A percentile compares a stretch with the other conserved stretches of the same genome.
These are phyloP conservation scores for Maudiozyma barnettii DNA, from an alignment of 805 yeast species.

Conservation along the genomic window DNA sequence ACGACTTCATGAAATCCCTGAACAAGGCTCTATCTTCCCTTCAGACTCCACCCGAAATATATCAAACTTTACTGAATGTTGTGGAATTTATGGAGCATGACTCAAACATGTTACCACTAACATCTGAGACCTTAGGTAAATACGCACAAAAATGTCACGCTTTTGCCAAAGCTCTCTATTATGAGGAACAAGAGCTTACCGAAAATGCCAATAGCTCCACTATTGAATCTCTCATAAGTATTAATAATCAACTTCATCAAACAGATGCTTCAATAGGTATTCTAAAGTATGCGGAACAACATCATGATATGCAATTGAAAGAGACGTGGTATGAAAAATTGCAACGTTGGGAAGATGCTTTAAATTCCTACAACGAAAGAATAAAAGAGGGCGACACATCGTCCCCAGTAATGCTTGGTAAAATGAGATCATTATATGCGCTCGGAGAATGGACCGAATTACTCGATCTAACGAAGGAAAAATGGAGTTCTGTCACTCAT, in stretches of 20 bases:
- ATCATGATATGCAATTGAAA: slow-evolving; percentile 80
- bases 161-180: slow-evolving; percentile 93
- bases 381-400: slow-evolving; percentile 48
- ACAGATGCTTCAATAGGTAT: slow-evolving; percentile 98
- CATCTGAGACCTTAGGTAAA: slow-evolving; percentile 80
- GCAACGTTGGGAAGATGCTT: slow-evolving; percentile 97
- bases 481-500: slow-evolving; percentile 68
- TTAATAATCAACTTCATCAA: slow-evolving; percentile 90
- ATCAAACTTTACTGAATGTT: slow-evolving; percentile 76
- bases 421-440: slow-evolving; percentile 95
- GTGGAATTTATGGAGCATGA: slow-evolving; percentile 98
- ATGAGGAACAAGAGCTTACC: slow-evolving; percentile 88
- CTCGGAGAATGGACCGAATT: slow-evolving; percentile 97
- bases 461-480: slow-evolving; percentile 72
- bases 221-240: slow-evolving; percentile 82
- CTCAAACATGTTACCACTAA: slow-evolving; percentile 85
- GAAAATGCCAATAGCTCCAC: slow-evolving; percentile 89
- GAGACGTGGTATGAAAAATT: slow-evolving; percentile 97
- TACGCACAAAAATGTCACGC: slow-evolving; percentile 95
- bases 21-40: slow-evolving; percentile 84
- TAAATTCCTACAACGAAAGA: slow-evolving; percentile 78
- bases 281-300: slow-evolving; percentile 84
- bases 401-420: slow-evolving; percentile 90
- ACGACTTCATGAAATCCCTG: slow-evolving; percentile 75
- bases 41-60: slow-evolving; percentile 90